Evolutionary conservation across 345 rosid species (phyloP).

Genomic region (Conringia planisiliqua): DNA sequence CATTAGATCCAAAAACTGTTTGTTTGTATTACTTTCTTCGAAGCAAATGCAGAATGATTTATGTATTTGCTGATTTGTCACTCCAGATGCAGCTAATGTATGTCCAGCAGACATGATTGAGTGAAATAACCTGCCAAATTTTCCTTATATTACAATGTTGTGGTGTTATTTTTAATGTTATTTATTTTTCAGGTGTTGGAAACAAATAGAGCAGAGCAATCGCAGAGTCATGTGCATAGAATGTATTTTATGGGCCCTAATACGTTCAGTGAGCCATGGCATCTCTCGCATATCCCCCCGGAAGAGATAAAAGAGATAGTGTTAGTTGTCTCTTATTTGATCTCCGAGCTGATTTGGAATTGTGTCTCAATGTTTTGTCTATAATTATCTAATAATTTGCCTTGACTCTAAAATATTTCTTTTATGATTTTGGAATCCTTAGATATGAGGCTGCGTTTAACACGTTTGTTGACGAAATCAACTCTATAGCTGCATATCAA

Average conservation of each 20-base stretch:
- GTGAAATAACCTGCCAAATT: neutral
- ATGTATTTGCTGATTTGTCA: slow-evolving; percentile 1
- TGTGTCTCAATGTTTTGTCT: slow-evolving; percentile 20
- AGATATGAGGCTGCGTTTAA: slow-evolving; percentile 97
- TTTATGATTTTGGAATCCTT: slow-evolving; percentile 30
- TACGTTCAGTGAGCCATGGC: slow-evolving; percentile 97
- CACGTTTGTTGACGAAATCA: slow-evolving; percentile 92
- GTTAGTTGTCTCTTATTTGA: slow-evolving; percentile 44
- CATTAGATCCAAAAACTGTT: slow-evolving; percentile 6
- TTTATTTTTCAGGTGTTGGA: slow-evolving; percentile 71
- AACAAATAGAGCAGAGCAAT: slow-evolving; percentile 96
- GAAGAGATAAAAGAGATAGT: slow-evolving; percentile 95
- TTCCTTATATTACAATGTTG: neutral
- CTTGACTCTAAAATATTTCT: slow-evolving; percentile 18
- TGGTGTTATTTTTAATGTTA: slow-evolving; percentile 15
- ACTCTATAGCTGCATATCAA: slow-evolving; percentile 90
- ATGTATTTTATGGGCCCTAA: slow-evolving; percentile 98
- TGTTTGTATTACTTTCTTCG: neutral
- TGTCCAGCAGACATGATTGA: slow-evolving; percentile 10
- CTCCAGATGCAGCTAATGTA: slow-evolving; percentile 13
- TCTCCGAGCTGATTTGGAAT: slow-evolving; percentile 14
- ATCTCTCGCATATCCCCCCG: slow-evolving; percentile 92
- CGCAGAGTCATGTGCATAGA: slow-evolving; percentile 94
- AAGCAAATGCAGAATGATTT: neutral
- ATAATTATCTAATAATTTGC: neutral